These are phyloP conservation scores for Volvox carteri DNA, from an alignment of 163 green algal species.

Conservation along the genomic window DNA sequence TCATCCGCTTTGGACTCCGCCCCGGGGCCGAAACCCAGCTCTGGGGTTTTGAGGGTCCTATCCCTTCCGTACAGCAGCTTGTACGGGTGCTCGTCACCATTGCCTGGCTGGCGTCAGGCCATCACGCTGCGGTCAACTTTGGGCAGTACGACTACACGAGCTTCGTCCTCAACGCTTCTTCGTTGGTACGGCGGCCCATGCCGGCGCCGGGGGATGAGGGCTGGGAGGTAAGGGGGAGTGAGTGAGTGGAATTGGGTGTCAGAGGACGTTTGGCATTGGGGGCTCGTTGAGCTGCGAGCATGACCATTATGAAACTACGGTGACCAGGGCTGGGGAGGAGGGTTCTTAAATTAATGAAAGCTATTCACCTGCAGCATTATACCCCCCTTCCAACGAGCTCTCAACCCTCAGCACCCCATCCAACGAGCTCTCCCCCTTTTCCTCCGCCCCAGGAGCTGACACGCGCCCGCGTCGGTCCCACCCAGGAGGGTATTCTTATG, in stretches of 20 bases:
- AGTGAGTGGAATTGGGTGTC: not conserved
- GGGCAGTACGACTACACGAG: no score
- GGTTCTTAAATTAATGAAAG: not conserved
- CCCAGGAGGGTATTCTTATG: constrained; percentile 52
- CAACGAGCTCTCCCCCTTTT: not conserved
- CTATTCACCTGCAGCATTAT: not conserved
- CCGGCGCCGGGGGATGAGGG: constrained; percentile 19
- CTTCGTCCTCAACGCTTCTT: constrained; percentile 68
- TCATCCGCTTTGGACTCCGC: constrained; percentile 13
- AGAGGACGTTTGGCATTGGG: no score
- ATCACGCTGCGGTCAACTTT: no score
- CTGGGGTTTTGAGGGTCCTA: constrained; percentile 60
- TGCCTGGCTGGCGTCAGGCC: no score
- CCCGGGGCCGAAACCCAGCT: constrained; percentile 54
- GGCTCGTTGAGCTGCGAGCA: no score
- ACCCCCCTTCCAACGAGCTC: not conserved
- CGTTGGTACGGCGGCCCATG: constrained; percentile 28
- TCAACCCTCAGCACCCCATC: no score
- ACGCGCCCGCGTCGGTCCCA: not conserved
- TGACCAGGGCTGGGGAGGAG: no score
- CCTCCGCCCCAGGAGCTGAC: not conserved
- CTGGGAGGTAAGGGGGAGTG: constrained; percentile 19
- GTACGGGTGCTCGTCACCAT: no score
- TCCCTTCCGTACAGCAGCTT: no score
- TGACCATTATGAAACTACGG: no score